phyloP scores from a whole-genome alignment of 805 yeast genomes.

The Candida odintsovae region DNA sequence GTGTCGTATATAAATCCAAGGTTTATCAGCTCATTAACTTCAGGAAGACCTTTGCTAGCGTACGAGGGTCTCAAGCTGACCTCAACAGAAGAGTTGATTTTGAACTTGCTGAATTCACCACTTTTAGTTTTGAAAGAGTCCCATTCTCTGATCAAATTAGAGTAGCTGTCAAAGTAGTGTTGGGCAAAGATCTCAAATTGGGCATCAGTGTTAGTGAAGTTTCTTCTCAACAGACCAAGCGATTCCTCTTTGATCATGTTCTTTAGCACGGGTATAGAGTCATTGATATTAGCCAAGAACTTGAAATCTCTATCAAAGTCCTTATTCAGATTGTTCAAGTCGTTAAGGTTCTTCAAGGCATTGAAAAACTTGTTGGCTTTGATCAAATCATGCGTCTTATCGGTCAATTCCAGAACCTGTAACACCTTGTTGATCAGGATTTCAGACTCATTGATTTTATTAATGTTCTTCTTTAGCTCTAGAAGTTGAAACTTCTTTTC shows the following conservation, averaged over 20 bases:
- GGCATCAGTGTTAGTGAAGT: constrained; percentile 50
- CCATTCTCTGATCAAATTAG: constrained; percentile 57
- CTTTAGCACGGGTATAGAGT: constrained; percentile 72
- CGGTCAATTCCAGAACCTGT: constrained; percentile 79
- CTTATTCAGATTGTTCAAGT: constrained; percentile 62
- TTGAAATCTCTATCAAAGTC: constrained; percentile 66
- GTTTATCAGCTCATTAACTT: constrained; percentile 37
- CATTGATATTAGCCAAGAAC: constrained; percentile 66
- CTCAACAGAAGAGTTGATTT: constrained; percentile 85
- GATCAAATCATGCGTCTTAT: constrained; percentile 77
- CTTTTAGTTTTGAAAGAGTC: constrained; percentile 38
- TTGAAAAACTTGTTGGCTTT: constrained; percentile 72
- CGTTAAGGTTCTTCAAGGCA: constrained; percentile 79
- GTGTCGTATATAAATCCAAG: constrained; percentile 79
- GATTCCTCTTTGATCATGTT: constrained; percentile 71
- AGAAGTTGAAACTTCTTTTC: constrained; percentile 54
- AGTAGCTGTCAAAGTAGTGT: constrained; percentile 47
- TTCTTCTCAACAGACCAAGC: constrained; percentile 56
- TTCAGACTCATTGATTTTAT: constrained; percentile 67
- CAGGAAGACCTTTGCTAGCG: constrained; percentile 32
- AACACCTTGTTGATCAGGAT: constrained; percentile 65
- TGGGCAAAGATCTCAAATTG: constrained; percentile 47
- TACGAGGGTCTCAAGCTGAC: constrained; percentile 60
- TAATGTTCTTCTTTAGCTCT: constrained; percentile 55
- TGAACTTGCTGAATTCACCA: constrained; percentile 44